A percentile compares a stretch with the other conserved stretches of the same genome.
These are phyloP conservation scores for Craspedostauros australis DNA, from an alignment of 108 stramenopile species.

Conservation along the genomic window DNA sequence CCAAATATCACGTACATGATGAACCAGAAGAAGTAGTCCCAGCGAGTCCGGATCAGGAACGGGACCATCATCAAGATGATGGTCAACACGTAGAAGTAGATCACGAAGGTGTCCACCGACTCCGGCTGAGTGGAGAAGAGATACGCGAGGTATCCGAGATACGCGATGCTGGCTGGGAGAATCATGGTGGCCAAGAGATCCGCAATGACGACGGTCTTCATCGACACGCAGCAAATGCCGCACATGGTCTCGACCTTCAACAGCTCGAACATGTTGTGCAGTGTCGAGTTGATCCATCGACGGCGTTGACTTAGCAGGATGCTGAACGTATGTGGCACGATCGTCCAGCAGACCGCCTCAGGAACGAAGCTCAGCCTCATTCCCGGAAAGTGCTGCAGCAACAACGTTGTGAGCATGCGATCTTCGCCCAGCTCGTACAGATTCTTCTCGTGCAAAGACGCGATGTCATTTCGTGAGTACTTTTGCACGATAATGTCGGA, in stretches of 20 bases:
- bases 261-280: slow-evolving; percentile 62
- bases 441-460: slow-evolving; percentile 43
- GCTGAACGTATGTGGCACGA: slow-evolving; percentile 51
- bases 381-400: slow-evolving; percentile 46
- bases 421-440: slow-evolving; percentile 57
- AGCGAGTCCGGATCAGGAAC: not conserved
- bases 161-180: too few species aligned
- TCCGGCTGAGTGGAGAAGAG: not conserved
- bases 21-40: too few species aligned
- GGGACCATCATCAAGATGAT: not conserved
- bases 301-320: too few species aligned
- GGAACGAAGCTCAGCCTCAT: slow-evolving; percentile 46
- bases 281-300: slow-evolving; percentile 59
- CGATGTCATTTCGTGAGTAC: slow-evolving; percentile 46
- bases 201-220: slow-evolving; percentile 58
- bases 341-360: slow-evolving; percentile 51
- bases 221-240: slow-evolving; percentile 45
- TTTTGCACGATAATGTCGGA: slow-evolving; percentile 34
- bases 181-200: too few species aligned
- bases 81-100: slow-evolving; percentile 21
- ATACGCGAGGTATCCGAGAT: slow-evolving; percentile 52
- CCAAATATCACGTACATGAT: slow-evolving; percentile 11
- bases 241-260: slow-evolving; percentile 19
- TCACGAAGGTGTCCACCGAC: not conserved
- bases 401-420: slow-evolving; percentile 56